A percentile compares a stretch with the other conserved stretches of the same genome.
phyloP scores from a whole-genome alignment of 1,284 basidiomycete genomes.

The Entoloma clypeatum region DNA sequence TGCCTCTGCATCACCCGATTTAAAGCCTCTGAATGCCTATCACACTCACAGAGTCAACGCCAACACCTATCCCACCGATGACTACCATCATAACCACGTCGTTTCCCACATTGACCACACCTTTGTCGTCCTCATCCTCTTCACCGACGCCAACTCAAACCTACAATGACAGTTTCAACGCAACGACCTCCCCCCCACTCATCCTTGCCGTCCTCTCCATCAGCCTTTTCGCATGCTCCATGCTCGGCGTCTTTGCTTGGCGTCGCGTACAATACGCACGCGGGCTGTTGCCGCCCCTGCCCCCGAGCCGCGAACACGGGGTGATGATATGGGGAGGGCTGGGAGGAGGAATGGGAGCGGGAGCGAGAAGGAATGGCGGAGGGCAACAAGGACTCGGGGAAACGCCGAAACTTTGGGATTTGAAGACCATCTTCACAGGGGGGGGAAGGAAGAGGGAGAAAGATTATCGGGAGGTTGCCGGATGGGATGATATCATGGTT shows the following conservation, averaged over 20 bases:
- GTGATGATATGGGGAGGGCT: constrained; percentile 3
- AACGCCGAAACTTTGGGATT: constrained; percentile 41
- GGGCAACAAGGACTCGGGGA: constrained; percentile 17
- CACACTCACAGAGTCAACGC: no score
- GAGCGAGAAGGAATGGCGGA: not conserved
- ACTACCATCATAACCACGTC: no score
- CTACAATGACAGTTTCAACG: constrained; percentile 20
- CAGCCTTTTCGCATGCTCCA: constrained; percentile 39
- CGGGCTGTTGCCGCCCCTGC: constrained; percentile 4
- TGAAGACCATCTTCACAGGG: constrained; percentile 25
- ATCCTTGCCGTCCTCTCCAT: constrained; percentile 50
- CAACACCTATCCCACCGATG: no score
- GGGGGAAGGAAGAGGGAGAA: constrained; percentile 6
- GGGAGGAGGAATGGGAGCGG: constrained; percentile 2
- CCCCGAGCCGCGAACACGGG: not conserved
- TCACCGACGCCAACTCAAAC: constrained; percentile 5
- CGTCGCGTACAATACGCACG: constrained; percentile 31
- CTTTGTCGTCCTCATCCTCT: constrained; percentile 6
- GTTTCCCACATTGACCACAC: no score
- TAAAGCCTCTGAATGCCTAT: no score
- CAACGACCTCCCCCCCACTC: constrained; percentile 40
- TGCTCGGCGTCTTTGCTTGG: constrained; percentile 43
- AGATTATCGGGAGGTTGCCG: constrained; percentile 11
- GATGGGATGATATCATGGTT: constrained; percentile 18
- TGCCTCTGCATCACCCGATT: no score